Conservation (phyloP, 257 asterid genomes). For the Cruciata laevipes region DNA sequence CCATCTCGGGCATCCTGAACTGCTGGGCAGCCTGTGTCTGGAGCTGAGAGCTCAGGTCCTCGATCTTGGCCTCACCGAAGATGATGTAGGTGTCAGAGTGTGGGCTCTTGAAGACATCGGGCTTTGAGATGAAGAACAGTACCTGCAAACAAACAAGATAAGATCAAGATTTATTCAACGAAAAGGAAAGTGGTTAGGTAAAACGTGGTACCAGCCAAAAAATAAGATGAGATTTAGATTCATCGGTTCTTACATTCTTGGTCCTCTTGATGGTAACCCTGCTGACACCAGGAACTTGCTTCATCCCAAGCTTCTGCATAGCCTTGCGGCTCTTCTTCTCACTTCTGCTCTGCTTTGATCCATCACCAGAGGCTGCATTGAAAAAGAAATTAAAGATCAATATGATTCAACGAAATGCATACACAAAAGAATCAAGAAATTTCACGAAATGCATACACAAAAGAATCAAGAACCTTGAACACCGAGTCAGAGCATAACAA, state of each 20-base stretch:
- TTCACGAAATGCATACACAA: not conserved
- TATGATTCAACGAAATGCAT: not conserved
- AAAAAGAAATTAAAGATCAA: not conserved
- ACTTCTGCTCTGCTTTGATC: constrained; percentile 89
- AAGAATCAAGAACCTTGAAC: no score
- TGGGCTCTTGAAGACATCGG: constrained; percentile 90
- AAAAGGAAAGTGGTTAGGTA: not conserved
- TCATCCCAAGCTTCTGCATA: constrained; percentile 92
- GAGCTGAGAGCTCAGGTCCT: constrained; percentile 89
- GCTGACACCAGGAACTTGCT: constrained; percentile 72
- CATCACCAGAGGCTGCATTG: constrained; percentile 41
- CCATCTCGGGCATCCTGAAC: constrained; percentile 76
- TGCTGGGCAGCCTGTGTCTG: constrained; percentile 96
- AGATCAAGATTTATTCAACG: not conserved
- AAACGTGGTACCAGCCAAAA: not conserved
- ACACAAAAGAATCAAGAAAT: not conserved
- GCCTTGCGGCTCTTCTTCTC: constrained; percentile 98
- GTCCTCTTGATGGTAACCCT: constrained; percentile 83
- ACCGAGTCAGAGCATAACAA: no score
- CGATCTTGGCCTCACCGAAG: constrained; percentile 89
- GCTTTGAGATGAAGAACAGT: constrained; percentile 77
- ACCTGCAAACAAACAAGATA: constrained; percentile 33
- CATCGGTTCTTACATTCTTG: constrained; percentile 43
- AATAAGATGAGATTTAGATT: not conserved
- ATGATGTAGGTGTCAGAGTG: constrained; percentile 75